Evolutionary conservation across 192 early-diverging fungal genomes (phyloP), one percentile per base, ranked within the genome.

Genomic region (Coemansia sp.): DNA sequence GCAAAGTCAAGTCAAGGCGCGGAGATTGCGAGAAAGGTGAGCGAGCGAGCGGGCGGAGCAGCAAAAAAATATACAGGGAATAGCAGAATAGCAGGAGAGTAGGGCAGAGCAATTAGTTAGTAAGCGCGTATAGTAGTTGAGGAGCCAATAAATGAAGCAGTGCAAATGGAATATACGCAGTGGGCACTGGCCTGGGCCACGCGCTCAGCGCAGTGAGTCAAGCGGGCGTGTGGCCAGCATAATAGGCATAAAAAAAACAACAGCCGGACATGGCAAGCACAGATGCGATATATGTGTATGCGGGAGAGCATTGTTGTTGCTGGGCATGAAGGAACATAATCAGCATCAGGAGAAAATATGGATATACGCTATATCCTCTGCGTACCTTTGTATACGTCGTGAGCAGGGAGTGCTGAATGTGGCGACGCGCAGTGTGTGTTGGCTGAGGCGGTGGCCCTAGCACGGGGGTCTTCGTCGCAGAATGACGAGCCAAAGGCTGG

Each of bases 351-450:
- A 53, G 50, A 53, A 53, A 53, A 53, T 21, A 12, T 27, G 23
- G 17, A 53, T 27, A 27, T 21, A 19, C 19, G 25, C 23, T 53
- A 53, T 53, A 29, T 36, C 34, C 19, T 48, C 19, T 48, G 27
- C 62, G 48, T 74, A 74, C 73, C 73, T 48, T 65, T 69, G 57
- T 59, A 59, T 59, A 59, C 31, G 23, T 63, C 38, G 27, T 27
- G 38, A 19, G 34, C 62, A 57, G 44, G 51, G 41, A 29, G 55
- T 12, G 57, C 46, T 42, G 23, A 44, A 8, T 69, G 73, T 64
- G 73, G 67, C 57, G 73, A 69, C 34, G 62, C 51, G 46, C 63
- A 58, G 41, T 74, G 73, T 15, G 42, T 69, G 45, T 59, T 59
- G 31, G 57, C 57, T 7, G 57, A 59, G 57, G 57, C 57, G 57